Conservation (phyloP, 306 rosid species). For the Cajanus cajan region DNA sequence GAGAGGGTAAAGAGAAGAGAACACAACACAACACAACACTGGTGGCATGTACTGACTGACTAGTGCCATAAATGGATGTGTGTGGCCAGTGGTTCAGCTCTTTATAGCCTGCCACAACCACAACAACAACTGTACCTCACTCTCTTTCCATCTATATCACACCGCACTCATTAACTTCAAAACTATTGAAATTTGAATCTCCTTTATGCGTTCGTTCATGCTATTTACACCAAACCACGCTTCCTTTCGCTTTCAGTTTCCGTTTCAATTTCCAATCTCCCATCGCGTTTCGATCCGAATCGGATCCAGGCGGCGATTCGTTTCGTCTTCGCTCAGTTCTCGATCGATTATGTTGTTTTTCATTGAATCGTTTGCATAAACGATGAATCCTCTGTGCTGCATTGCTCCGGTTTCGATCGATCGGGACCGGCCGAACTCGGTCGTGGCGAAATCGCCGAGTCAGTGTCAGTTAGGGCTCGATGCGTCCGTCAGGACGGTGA, state of each 20-base stretch:
- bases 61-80: conserved; percentile 58
- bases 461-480: conserved; percentile 69
- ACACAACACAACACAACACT: too few species aligned
- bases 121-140: conserved; percentile 32
- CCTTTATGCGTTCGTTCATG: not conserved
- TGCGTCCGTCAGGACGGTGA: conserved; percentile 47
- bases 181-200: not conserved
- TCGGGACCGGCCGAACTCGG: conserved; percentile 66
- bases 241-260: not conserved
- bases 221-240: not conserved
- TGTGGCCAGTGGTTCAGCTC: conserved; percentile 35
- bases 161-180: not conserved
- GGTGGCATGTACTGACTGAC: conserved; percentile 27
- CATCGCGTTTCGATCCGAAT: conserved; percentile 24
- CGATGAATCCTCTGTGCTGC: conserved; percentile 99
- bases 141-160: conserved; percentile 18
- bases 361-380: not conserved
- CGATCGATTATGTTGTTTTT: not conserved
- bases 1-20: too few species aligned
- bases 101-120: conserved; percentile 38
- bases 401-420: conserved; percentile 99
- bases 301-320: not conserved
- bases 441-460: conserved; percentile 39
- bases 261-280: not conserved
- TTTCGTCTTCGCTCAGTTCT: too few species aligned